Evolutionary conservation across 306 rosid species (phyloP).

Genomic region (Acacia confusa): DNA sequence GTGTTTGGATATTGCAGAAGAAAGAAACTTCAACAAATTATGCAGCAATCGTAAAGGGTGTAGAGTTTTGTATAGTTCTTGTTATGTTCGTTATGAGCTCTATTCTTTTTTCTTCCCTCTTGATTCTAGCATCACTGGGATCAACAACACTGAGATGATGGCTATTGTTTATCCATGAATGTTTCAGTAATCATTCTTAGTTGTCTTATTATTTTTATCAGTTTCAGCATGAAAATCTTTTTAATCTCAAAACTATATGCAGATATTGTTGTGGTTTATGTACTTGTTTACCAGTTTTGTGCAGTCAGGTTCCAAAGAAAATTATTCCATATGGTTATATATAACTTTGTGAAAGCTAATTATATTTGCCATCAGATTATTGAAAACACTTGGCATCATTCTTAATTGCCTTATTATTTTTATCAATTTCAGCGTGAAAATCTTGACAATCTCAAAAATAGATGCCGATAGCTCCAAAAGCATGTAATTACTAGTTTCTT

Average conservation of each 20-base stretch:
- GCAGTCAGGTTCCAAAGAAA: background rate
- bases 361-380: background rate
- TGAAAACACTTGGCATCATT: background rate
- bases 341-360: background rate
- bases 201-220: background rate
- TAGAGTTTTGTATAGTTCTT: conserved; percentile 61
- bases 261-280: background rate
- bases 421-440: no score
- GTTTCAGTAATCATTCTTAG: background rate
- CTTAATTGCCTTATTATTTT: no score
- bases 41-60: conserved; percentile 56
- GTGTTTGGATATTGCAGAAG: conserved; percentile 69
- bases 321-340: background rate
- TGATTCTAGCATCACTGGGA: conserved; percentile 31
- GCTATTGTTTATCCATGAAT: conserved; percentile 36
- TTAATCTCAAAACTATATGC: background rate
- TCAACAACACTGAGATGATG: conserved; percentile 30
- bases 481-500: background rate
- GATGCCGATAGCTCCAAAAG: background rate
- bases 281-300: background rate
- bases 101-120: conserved; percentile 71
- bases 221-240: background rate
- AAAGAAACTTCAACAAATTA: conserved; percentile 39
- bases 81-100: conserved; percentile 70
- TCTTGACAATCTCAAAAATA: no score